phyloP scores from a whole-genome alignment of 129 eudicot species.

The Pittosporum tobira region DNA sequence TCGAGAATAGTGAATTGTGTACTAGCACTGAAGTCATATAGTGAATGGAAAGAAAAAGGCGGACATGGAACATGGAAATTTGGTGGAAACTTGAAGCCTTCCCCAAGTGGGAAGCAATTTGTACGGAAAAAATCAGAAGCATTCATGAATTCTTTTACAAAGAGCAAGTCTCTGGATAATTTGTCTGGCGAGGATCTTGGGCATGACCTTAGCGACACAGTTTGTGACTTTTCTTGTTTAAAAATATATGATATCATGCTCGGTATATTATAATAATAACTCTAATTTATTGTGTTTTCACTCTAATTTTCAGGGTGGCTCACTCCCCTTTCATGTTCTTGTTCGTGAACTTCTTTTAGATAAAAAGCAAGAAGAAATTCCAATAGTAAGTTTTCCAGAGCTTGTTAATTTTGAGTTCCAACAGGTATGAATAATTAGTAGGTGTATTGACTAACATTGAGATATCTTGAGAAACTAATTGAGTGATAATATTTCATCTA shows the following conservation, averaged over 20 bases:
- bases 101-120: constrained; percentile 37
- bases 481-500: neutral
- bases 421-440: neutral
- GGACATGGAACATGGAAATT: constrained; percentile 43
- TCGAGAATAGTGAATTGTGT: constrained; percentile 70
- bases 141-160: constrained; percentile 38
- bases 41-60: constrained; percentile 71
- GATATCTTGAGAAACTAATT: neutral
- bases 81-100: constrained; percentile 45
- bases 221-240: constrained; percentile 21
- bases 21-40: constrained; percentile 60
- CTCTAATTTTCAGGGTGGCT: constrained; percentile 29
- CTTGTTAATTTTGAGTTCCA: neutral
- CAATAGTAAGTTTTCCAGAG: constrained; percentile 39
- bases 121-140: constrained; percentile 47
- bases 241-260: neutral
- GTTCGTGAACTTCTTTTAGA: constrained; percentile 52
- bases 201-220: constrained; percentile 46
- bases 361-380: constrained; percentile 71
- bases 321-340: constrained; percentile 37
- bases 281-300: neutral
- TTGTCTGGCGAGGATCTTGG: constrained; percentile 27
- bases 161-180: constrained; percentile 32
- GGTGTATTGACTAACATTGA: neutral
- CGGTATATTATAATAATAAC: neutral